Base-by-base conservation (phyloP, 768 basidiomycete genomes). In the Tylopilus subfusipes region DNA sequence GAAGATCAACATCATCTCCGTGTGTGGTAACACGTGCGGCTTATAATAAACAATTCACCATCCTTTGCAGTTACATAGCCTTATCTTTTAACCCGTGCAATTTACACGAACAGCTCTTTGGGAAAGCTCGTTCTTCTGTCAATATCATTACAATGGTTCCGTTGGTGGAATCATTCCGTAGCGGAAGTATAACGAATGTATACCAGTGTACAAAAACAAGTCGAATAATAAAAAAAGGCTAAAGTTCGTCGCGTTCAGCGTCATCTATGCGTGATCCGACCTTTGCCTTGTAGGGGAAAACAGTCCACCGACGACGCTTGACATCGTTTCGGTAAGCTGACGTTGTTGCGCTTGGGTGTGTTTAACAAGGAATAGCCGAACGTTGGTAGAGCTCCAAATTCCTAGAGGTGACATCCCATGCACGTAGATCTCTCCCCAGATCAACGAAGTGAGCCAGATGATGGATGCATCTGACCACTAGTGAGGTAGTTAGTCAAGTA, bases 401-500 rank as follows among this genome's bases (percentile, higher is more conserved):
- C 90, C 91, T 22, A 93, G 75, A 2, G 89, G 88, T 2, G 86
- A 82, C 83, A 95, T 89, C 6, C 86, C 89, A 44, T 88, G 86
- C 21, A 97, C 88, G 66, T 95, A 99, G 19, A 96, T 82, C 67
- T 95, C 92, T 38, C 97, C 95, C 94, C 96, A 99, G 21, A 95
- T 85, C 50, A 98, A 73, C 1, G 91, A 93, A 5, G 93, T 90
- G 34, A 96, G 78, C 96, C 97, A 98, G 18, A 94, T 80, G 55
- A 89, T 77, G 3, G 93, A 94, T 2, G 91, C 86, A 60, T 94
- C 90, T 13, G 93, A 90, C 94, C 94, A 97, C 91, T 95, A 53
- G 10, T 43, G 12, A 9, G 44, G 39, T 50, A 50, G 39, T 54
- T 25, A 52, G 50, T 45, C 31, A n/a, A 2, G 29, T 53, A 24